Evolutionary conservation across 495 filamentous ascomycete species (phyloP).

Genomic region (Copromyces sp.): DNA sequence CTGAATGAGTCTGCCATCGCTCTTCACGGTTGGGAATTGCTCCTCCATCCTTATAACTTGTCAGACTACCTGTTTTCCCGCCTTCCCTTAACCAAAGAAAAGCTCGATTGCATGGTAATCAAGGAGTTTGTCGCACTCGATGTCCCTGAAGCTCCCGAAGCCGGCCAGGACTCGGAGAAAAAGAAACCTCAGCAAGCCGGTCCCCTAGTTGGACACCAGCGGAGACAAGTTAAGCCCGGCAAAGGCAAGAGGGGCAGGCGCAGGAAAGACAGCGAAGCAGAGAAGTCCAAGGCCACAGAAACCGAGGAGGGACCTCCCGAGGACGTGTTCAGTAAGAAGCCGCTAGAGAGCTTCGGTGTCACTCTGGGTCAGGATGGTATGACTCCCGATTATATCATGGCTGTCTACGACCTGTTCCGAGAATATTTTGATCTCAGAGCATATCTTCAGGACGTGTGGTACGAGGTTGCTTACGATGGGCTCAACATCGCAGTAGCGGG

Average conservation of each 20-base stretch:
- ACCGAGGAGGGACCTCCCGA: background rate
- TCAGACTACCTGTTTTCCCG: background rate
- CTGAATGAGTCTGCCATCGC: slow-evolving; percentile 21
- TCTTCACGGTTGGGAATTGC: background rate
- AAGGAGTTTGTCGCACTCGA: slow-evolving; percentile 25
- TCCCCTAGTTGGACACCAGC: background rate
- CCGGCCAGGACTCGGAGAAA: background rate
- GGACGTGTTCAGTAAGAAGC: background rate
- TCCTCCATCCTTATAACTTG: background rate
- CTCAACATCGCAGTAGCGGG: slow-evolving; percentile 39
- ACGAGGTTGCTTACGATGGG: slow-evolving; percentile 32
- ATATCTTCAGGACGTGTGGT: slow-evolving; percentile 33
- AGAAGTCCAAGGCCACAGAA: slow-evolving; percentile 10
- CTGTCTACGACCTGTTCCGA: slow-evolving; percentile 22
- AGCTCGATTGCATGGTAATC: slow-evolving; percentile 20
- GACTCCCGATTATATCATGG: slow-evolving; percentile 30
- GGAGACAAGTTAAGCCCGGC: slow-evolving; percentile 16
- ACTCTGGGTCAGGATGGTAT: slow-evolving; percentile 14
- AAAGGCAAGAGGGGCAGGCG: slow-evolving; percentile 33
- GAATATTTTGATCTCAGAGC: slow-evolving; percentile 25
- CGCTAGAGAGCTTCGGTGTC: slow-evolving; percentile 37
- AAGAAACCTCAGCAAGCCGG: background rate
- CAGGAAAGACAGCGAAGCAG: slow-evolving; percentile 6
- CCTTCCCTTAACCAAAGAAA: slow-evolving; percentile 7
- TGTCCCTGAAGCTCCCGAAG: slow-evolving; percentile 11